phyloP scores from a whole-genome alignment of 1,284 basidiomycete species.

The Athelia psychrophila region DNA sequence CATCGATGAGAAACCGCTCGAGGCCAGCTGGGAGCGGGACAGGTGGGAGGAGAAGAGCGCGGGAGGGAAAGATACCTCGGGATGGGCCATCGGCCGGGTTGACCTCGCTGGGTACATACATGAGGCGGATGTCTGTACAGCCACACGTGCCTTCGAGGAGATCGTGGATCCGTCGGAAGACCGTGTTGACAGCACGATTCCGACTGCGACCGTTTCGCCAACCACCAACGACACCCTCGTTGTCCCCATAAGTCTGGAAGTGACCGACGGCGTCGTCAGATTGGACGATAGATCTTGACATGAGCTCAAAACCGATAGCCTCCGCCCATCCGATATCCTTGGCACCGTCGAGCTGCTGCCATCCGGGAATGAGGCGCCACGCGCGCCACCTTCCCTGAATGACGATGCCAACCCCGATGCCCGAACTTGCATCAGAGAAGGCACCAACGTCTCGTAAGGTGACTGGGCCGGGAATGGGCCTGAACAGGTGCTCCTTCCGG shows the following conservation, averaged over 20 bases:
- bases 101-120: slow-evolving; percentile 23
- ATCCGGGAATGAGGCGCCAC: slow-evolving; percentile 31
- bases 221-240: slow-evolving; percentile 34
- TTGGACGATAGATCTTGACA: slow-evolving; percentile 20
- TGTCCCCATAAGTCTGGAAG: slow-evolving; percentile 32
- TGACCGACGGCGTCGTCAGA: background rate
- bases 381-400: slow-evolving; percentile 31
- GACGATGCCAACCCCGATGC: slow-evolving; percentile 30
- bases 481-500: slow-evolving; percentile 1
- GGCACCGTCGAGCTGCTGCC: slow-evolving; percentile 18
- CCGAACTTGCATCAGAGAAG: slow-evolving; percentile 43
- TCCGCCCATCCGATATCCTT: slow-evolving; percentile 34
- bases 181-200: slow-evolving; percentile 20
- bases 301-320: slow-evolving; percentile 33
- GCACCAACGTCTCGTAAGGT: slow-evolving; percentile 24
- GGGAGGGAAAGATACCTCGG: slow-evolving; percentile 8
- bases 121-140: slow-evolving; percentile 9
- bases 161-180: background rate
- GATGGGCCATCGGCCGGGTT: slow-evolving; percentile 21
- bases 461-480: slow-evolving; percentile 24
- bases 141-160: background rate
- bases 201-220: slow-evolving; percentile 32
- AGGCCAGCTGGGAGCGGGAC: slow-evolving; percentile 11
- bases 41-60: slow-evolving; percentile 12
- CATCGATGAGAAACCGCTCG: slow-evolving; percentile 4